phyloP scores from a whole-genome alignment of 2,329 filamentous ascomycete species.

The Neofusicoccum parvum region DNA sequence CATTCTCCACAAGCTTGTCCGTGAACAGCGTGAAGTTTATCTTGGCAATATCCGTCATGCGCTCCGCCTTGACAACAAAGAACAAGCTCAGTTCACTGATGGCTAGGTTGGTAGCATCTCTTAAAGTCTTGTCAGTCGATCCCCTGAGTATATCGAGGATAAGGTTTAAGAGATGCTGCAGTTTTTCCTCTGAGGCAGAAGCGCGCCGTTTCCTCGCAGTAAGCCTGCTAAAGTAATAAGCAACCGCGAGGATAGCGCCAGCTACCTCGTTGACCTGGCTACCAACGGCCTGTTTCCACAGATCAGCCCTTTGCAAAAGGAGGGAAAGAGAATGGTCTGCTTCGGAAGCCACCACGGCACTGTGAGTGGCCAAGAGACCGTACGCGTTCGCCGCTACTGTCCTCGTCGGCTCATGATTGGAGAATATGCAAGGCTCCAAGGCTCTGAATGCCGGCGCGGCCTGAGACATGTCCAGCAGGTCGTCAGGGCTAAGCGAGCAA shows the following conservation, averaged over 20 bases:
- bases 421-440: constrained; percentile 64
- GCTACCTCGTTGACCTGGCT: constrained; percentile 61
- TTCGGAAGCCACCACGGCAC: constrained; percentile 41
- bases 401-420: constrained; percentile 72
- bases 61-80: constrained; percentile 52
- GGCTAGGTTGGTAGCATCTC: constrained; percentile 59
- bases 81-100: constrained; percentile 66
- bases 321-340: constrained; percentile 48
- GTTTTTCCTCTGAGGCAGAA: constrained; percentile 37
- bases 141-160: constrained; percentile 56
- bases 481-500: constrained; percentile 57
- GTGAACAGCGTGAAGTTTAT: constrained; percentile 53
- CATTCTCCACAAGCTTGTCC: constrained; percentile 65
- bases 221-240: constrained; percentile 60
- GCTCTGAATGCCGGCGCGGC: constrained; percentile 43
- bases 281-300: constrained; percentile 63
- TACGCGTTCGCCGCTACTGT: constrained; percentile 68
- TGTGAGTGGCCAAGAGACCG: constrained; percentile 75
- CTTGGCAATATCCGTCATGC: constrained; percentile 33
- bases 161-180: constrained; percentile 45
- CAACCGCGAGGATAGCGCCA: constrained; percentile 61
- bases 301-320: constrained; percentile 50
- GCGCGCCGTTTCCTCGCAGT: constrained; percentile 49
- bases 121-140: constrained; percentile 58
- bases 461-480: constrained; percentile 35